These are phyloP conservation scores for Tylopilus subfusipes DNA, from an alignment of 768 basidiomycete genomes.

Conservation along the genomic window DNA sequence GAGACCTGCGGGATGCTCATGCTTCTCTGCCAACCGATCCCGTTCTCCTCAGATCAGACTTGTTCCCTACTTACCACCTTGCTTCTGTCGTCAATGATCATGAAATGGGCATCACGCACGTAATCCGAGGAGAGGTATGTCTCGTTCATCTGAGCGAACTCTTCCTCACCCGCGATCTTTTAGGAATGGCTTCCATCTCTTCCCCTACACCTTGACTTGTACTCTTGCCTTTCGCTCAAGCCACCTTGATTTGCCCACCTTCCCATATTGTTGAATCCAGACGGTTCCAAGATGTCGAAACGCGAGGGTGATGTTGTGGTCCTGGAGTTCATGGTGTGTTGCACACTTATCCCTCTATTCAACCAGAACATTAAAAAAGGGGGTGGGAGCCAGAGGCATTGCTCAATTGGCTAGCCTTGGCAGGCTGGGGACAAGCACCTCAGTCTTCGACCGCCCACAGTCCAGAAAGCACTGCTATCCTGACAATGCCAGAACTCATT, in stretches of 20 bases:
- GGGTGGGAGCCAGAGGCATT: conserved; percentile 91
- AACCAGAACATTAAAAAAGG: conserved; percentile 47
- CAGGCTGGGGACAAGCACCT: conserved; percentile 80
- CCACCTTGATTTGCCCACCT: conserved; percentile 88
- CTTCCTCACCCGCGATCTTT: not conserved
- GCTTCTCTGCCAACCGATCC: conserved; percentile 84
- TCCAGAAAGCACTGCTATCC: conserved; percentile 63
- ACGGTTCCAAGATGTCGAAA: conserved; percentile 95
- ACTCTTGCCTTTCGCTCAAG: conserved; percentile 65
- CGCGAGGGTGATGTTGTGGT: conserved; percentile 87
- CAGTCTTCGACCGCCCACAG: conserved; percentile 35
- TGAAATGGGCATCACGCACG: conserved; percentile 94
- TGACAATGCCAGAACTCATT: conserved; percentile 62
- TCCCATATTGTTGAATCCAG: conserved; percentile 83
- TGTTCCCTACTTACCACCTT: conserved; percentile 94
- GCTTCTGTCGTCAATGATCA: conserved; percentile 96
- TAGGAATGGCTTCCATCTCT: conserved; percentile 97
- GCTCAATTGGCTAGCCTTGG: conserved; percentile 88
- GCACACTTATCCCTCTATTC: not conserved
- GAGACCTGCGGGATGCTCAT: conserved; percentile 66
- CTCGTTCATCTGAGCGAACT: not conserved
- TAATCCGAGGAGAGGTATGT: conserved; percentile 85
- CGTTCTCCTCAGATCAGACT: conserved; percentile 86
- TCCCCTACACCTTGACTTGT: conserved; percentile 87
- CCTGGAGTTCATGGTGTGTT: conserved; percentile 77